Evolutionary conservation across 2,329 filamentous ascomycete genomes (phyloP).

Genomic region (Apiospora aurea): DNA sequence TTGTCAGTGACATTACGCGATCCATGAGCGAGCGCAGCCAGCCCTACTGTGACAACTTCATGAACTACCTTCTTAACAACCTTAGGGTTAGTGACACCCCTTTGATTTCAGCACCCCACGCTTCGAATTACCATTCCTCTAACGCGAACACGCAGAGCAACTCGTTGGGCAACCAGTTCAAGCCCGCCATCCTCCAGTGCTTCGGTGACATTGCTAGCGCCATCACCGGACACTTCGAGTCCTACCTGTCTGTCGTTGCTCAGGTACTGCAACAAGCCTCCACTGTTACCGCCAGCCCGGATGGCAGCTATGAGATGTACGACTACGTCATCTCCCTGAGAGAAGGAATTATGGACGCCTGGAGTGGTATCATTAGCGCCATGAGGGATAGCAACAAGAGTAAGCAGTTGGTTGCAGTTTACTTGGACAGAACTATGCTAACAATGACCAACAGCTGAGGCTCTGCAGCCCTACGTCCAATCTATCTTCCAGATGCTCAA

Average conservation of each 20-base stretch:
- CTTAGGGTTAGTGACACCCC: slow-evolving; percentile 66
- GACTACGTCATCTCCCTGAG: slow-evolving; percentile 95
- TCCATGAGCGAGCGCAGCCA: slow-evolving; percentile 89
- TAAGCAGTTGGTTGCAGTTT: slow-evolving; percentile 49
- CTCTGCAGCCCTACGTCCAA: slow-evolving; percentile 79
- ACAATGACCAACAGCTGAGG: slow-evolving; percentile 58
- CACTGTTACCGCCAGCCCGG: slow-evolving; percentile 77
- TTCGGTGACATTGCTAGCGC: slow-evolving; percentile 98
- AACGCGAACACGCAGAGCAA: slow-evolving; percentile 67
- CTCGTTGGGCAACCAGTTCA: slow-evolving; percentile 92
- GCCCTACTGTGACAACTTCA: slow-evolving; percentile 95
- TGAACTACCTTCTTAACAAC: slow-evolving; percentile 97
- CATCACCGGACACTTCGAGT: slow-evolving; percentile 90
- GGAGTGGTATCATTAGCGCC: slow-evolving; percentile 94
- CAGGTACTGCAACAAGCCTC: slow-evolving; percentile 94
- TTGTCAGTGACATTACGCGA: slow-evolving; percentile 95
- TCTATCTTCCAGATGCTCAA: slow-evolving; percentile 89
- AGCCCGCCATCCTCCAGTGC: slow-evolving; percentile 96
- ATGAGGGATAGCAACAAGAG: slow-evolving; percentile 86
- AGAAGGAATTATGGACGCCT: slow-evolving; percentile 98
- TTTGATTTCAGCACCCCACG: slow-evolving; percentile 22
- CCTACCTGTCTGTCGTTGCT: slow-evolving; percentile 89
- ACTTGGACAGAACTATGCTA: slow-evolving; percentile 2
- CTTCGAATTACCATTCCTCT: slow-evolving; percentile 32
- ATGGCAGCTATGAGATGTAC: slow-evolving; percentile 92